Evolutionary conservation across 2,329 filamentous ascomycete species (phyloP), one percentile per base, ranked within the genome.

Genomic region (Xylariales sp.): DNA sequence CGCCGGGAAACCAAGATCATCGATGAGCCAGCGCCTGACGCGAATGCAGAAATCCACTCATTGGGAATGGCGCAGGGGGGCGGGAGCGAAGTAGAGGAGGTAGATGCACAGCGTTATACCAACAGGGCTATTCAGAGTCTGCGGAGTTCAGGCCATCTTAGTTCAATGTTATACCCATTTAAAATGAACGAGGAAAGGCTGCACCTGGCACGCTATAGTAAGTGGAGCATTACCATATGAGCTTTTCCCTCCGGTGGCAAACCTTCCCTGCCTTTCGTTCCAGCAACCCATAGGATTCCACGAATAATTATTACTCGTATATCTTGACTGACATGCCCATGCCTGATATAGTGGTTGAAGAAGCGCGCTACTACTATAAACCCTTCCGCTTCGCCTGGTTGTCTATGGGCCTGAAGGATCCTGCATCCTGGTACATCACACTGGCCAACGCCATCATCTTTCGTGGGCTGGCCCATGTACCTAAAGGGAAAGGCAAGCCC

Each of bases 311-410:
- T n/a, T n/a, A n/a, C n/a, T n/a, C n/a, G n/a, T n/a, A n/a, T n/a
- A n/a, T n/a, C n/a, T n/a, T n/a, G n/a, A n/a, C n/a, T n/a, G n/a
- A n/a, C n/a, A n/a, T n/a, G n/a, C n/a, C n/a, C n/a, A n/a, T n/a
- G n/a, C n/a, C n/a, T n/a, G n/a, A n/a, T n/a, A 14, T 3, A 50
- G 52, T 55, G 35, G 46, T 55, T 32, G 41, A 49, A 3, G 50
- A 53, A 24, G 46, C 49, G 6, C 43, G 33, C n/a, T 34, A 24
- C 10, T 34, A 32, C 1, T 51, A 50, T 37, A 40, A 36, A 20
- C 52, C 53, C 2, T 56, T 56, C 29, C 48, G 46, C 15, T 45
- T 49, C 13, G 44, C 47, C 13, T 55, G 53, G 53, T 25, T 55
- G 14, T 42, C 47, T 5, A 50, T 53, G 34, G 51, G 50, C 2